These are phyloP conservation scores for Dothideomycetes sp. DNA, from an alignment of 2,329 filamentous ascomycete species.

Conservation along the genomic window DNA sequence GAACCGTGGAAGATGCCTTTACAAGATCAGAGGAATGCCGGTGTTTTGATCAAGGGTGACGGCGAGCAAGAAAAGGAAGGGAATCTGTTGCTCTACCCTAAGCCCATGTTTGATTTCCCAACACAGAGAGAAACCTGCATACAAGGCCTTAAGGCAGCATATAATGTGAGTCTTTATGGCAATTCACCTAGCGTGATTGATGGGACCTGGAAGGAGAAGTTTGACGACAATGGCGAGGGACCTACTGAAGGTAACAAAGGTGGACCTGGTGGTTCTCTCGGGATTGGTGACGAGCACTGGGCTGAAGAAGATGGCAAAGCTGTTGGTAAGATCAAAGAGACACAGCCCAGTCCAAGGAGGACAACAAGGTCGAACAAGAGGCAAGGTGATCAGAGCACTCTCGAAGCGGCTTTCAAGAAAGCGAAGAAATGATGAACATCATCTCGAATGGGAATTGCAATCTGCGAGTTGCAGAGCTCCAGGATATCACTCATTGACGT, in stretches of 20 bases:
- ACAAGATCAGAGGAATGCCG: slow-evolving; percentile 58
- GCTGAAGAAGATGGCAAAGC: slow-evolving; percentile 2
- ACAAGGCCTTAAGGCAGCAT: slow-evolving; percentile 61
- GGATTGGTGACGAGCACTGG: slow-evolving; percentile 14
- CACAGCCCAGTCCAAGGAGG: slow-evolving; percentile 12
- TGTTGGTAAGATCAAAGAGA: slow-evolving; percentile 1
- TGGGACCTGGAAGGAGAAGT: slow-evolving; percentile 47
- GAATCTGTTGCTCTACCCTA: slow-evolving; percentile 50
- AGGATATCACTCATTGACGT: no score
- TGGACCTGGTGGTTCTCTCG: slow-evolving; percentile 31
- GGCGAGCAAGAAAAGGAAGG: slow-evolving; percentile 32
- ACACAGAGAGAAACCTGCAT: slow-evolving; percentile 55
- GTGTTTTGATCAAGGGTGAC: slow-evolving; percentile 52
- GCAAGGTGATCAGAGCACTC: slow-evolving; percentile 25
- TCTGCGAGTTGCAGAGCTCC: no score
- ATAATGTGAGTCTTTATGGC: slow-evolving; percentile 55
- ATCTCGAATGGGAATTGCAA: background rate
- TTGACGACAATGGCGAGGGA: slow-evolving; percentile 38
- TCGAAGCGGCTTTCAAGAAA: slow-evolving; percentile 26
- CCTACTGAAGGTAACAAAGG: slow-evolving; percentile 34
- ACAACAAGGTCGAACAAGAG: slow-evolving; percentile 21
- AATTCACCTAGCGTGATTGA: slow-evolving; percentile 53
- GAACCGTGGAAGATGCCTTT: slow-evolving; percentile 69
- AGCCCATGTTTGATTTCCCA: slow-evolving; percentile 69
- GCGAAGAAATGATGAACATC: slow-evolving; percentile 15